Evolutionary conservation across 2,329 filamentous ascomycete genomes (phyloP), one percentile per base, ranked within the genome.

Genomic region (Arthrinium puccinioides): DNA sequence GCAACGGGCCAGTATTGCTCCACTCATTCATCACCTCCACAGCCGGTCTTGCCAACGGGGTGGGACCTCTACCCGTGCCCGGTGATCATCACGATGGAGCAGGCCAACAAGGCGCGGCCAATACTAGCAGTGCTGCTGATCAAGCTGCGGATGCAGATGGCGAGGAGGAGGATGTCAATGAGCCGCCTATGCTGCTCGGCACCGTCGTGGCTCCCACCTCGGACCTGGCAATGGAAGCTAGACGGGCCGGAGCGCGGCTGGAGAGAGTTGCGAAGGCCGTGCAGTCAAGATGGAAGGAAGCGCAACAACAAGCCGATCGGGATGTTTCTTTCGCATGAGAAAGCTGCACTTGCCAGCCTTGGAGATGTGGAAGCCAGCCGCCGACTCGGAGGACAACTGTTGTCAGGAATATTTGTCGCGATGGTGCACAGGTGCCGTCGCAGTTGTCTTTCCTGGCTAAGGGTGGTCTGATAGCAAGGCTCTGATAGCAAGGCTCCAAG

Each of bases 181-280:
- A 55, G 5, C 63, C 71, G 19, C 76, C 76, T 9, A 59, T 74
- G 53, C 63, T 81, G 10, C 59, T 80, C 20, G 65, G 67, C 15
- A 56, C 77, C 9, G 71, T 80, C 1, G 66, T 78, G 4, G 73
- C 74, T 2, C 61, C 62, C 5, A 61, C 60, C 4, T 57, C 66
- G 1, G 66, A 70, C 26, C 64, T 72, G 7, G 60, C 64, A 9
- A 54, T 56, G 20, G 72, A 77, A 40, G 76, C 74, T 2, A 63
- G 71, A 9, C 64, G 69, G 31, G 72, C 74, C 1, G 70, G 70
- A 1, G 65, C 63, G 0, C 61, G 66, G 39, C 52, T 81, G 9
- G 75, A 80, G 56, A 64, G 63, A 36, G 60, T 78, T 4, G 76
- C 70, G 2, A 59, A 66, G 40, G 66, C 70, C 32, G 69, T 80